phyloP scores from a whole-genome alignment of 768 basidiomycete genomes.

The Phlebiopsis flavidoalba region DNA sequence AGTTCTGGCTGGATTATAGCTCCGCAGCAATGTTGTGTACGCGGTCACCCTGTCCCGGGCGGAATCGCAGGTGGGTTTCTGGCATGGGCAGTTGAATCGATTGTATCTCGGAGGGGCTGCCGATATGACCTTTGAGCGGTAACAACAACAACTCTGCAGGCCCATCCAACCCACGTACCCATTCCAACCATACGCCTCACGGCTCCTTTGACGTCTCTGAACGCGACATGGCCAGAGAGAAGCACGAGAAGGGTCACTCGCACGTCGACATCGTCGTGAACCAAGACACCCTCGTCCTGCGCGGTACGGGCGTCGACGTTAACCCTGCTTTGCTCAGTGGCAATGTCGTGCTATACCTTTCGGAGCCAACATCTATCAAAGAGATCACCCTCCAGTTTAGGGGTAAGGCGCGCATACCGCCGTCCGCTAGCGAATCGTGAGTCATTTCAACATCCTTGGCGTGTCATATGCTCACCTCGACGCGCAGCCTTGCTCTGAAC shows the following conservation, averaged over 20 bases:
- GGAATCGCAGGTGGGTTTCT: background rate
- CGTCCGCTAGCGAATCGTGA: constrained; percentile 52
- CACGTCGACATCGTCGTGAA: constrained; percentile 75
- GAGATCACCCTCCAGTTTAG: constrained; percentile 81
- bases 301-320: constrained; percentile 78
- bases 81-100: background rate
- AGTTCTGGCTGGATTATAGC: background rate
- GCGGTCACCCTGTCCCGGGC: background rate
- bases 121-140: constrained; percentile 16
- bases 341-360: constrained; percentile 71
- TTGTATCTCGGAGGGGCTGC: background rate
- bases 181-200: constrained; percentile 6
- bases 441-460: constrained; percentile 21
- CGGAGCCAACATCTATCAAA: constrained; percentile 78
- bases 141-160: constrained; percentile 10
- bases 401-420: constrained; percentile 75
- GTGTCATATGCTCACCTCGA: constrained; percentile 3
- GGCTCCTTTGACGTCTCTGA: background rate
- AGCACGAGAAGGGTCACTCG: constrained; percentile 38
- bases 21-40: background rate
- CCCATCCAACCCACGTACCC: constrained; percentile 10
- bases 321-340: constrained; percentile 81
- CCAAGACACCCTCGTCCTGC: constrained; percentile 61
- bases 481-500: constrained; percentile 30
- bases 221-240: constrained; percentile 4